Percentiles rank a stretch among this genome's conserved stretches.
Evolutionary conservation across 345 rosid species (phyloP).

Genomic region (Acer campestre): DNA sequence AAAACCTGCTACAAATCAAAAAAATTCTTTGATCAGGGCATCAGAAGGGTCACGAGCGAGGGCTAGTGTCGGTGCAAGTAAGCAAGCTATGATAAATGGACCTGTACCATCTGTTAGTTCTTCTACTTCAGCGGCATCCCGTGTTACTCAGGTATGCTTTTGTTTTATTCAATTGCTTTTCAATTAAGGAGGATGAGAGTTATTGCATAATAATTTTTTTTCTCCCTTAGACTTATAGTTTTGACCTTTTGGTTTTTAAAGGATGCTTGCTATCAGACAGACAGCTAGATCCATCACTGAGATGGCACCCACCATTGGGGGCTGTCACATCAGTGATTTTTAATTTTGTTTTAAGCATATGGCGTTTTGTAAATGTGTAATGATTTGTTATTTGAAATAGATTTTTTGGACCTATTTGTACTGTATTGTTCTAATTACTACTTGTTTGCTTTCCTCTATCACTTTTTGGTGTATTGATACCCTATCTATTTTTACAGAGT

Average conservation of each 20-base stretch:
- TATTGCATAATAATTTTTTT: not conserved
- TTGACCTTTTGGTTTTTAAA: not conserved
- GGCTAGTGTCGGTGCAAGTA: slow-evolving; percentile 47
- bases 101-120: slow-evolving; percentile 43
- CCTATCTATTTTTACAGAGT: slow-evolving; percentile 46
- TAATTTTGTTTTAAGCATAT: not conserved
- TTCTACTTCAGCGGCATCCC: slow-evolving; percentile 38
- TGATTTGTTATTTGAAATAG: not conserved
- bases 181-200: not conserved
- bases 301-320: not conserved
- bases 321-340: not conserved
- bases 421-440: not conserved
- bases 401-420: not conserved
- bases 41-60: slow-evolving; percentile 46
- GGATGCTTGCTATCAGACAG: not conserved
- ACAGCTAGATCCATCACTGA: not conserved
- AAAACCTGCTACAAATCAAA: slow-evolving; percentile 46
- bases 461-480: slow-evolving; percentile 15
- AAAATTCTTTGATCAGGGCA: slow-evolving; percentile 41
- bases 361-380: not conserved
- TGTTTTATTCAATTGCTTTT: not conserved
- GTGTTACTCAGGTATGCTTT: slow-evolving; percentile 49
- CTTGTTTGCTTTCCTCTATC: not conserved
- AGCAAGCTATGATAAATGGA: slow-evolving; percentile 40
- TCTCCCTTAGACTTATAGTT: not conserved